phyloP scores from a whole-genome alignment of 495 filamentous ascomycete genomes.

The Tuber aestivum region DNA sequence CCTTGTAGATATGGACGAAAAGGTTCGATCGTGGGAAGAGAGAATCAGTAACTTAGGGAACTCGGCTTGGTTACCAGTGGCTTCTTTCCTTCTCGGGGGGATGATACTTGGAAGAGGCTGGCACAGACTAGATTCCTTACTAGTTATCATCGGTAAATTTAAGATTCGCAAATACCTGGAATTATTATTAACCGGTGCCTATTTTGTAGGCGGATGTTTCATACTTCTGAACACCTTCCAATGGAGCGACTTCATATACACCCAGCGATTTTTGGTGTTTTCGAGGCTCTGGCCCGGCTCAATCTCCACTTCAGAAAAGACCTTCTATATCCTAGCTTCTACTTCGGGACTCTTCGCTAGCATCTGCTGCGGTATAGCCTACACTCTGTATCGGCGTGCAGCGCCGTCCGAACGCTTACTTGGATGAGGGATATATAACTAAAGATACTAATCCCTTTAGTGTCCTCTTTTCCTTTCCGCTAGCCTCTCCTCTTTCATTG shows the following conservation, averaged over 20 bases:
- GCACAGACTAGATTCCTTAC: conserved; percentile 10
- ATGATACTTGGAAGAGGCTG: conserved; percentile 25
- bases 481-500: neutral
- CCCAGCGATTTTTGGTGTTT: neutral
- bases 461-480: neutral
- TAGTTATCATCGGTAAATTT: conserved; percentile 12
- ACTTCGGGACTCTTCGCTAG: neutral
- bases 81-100: conserved; percentile 19
- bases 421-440: neutral
- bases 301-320: neutral
- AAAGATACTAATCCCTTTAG: neutral
- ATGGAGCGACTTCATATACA: neutral
- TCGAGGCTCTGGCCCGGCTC: neutral
- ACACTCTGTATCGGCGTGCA: neutral
- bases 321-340: neutral
- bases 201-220: neutral
- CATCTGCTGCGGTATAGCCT: neutral
- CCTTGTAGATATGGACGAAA: conserved; percentile 15
- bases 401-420: neutral
- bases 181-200: neutral
- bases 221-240: neutral
- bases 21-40: conserved; percentile 22
- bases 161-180: neutral
- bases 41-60: conserved; percentile 9
- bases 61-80: conserved; percentile 13